Base-by-base conservation (phyloP, 1,139 yeast genomes). In the Saccharomycopsis crataegensis region DNA sequence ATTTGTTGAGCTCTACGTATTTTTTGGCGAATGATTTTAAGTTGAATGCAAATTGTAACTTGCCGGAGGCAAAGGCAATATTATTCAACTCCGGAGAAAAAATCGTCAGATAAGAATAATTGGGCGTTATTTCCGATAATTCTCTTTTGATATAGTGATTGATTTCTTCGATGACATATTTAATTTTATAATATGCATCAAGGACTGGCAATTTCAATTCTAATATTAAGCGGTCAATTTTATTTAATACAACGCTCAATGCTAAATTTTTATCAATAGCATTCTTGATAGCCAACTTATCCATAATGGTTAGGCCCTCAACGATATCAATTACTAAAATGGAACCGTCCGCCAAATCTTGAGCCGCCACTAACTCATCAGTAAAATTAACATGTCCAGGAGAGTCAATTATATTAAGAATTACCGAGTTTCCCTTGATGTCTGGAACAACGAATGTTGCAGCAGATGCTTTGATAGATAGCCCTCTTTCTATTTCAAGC, bases 321-420 rank as follows among this genome's bases (percentile, higher is more conserved):
- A 89, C 83, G 1, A 78, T 84, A 67, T 94, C 99, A n/a, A 93
- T 72, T 1, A 89, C 86, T 1, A 91, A 67, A 0, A 84, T 70
- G 0, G 78, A 79, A 1, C 85, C 82, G 59, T 93, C 98, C 0
- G 78, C 78, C 1, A 82, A 72, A 36, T 79, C 67, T 22, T 83
- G 66, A 0, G 86, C 78, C 0, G 80, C 75, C 0, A 80, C 74
- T 2, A 80, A 71, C 62, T 93, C 98, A 63, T 88, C 96, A 37
- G 75, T 68, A 64, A 93, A 93, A 62, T 89, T 84, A 1, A 79
- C 77, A 67, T 93, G 98, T 0, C 99, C 99, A 0, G 99, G 99
- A 0, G 96, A 75, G 62, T 94, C 99, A 1, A 89, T 59, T 2
- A 90, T 61, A 62, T 86, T 88, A 34, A 84, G 62, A 1, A 80